These are phyloP conservation scores for Pelagophyceae sp. DNA, from an alignment of 352 stramenopile species.

Conservation along the genomic window DNA sequence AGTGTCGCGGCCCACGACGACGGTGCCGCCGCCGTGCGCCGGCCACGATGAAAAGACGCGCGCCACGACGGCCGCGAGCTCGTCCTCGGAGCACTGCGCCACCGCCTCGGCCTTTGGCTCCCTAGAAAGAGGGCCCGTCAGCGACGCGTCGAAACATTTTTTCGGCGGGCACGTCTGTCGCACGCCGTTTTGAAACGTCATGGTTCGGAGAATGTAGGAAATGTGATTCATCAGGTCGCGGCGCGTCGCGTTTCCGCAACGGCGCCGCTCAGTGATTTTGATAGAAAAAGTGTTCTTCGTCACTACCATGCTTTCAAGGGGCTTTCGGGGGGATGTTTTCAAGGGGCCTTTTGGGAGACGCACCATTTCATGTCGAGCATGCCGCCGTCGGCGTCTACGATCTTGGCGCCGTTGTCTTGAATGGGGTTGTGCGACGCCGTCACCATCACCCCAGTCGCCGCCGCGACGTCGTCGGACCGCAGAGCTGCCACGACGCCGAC, in stretches of 20 bases:
- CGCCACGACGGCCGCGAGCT: neutral
- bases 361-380: constrained; percentile 77
- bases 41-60: neutral
- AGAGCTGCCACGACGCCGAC: constrained; percentile 69
- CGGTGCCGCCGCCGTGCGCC: neutral
- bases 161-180: too few relatives aligned
- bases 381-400: constrained; percentile 79
- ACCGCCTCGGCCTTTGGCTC: constrained; percentile 60
- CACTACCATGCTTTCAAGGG: too few relatives aligned
- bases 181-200: too few relatives aligned
- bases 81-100: neutral
- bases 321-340: neutral
- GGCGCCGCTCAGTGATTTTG: too few relatives aligned
- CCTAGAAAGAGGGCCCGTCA: constrained; percentile 39
- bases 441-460: constrained; percentile 73
- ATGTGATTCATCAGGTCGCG: too few relatives aligned
- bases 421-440: constrained; percentile 82
- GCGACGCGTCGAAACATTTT: constrained; percentile 8
- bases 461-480: constrained; percentile 42
- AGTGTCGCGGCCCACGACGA: constrained; percentile 74
- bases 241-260: too few relatives aligned
- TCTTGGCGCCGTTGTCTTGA: constrained; percentile 84
- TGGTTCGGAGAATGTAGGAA: too few relatives aligned
- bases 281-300: too few relatives aligned
- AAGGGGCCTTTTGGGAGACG: constrained; percentile 31